These are phyloP conservation scores for Corynascus novoguineensis DNA, from an alignment of 495 filamentous ascomycete species.

Conservation along the genomic window DNA sequence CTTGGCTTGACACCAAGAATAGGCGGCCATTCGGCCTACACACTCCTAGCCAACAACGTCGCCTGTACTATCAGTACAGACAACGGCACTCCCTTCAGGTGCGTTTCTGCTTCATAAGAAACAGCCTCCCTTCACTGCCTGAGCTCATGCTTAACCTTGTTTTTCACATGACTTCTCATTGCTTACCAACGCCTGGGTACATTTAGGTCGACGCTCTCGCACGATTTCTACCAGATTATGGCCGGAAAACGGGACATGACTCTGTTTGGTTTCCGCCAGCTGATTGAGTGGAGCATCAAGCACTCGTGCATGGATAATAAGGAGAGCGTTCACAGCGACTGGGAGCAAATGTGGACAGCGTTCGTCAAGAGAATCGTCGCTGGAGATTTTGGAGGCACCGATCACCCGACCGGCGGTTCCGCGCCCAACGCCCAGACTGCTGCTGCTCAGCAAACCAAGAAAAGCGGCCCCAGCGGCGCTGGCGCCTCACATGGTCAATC, in stretches of 20 bases:
- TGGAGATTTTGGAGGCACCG: too few species aligned
- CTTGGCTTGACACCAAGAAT: conserved; percentile 45
- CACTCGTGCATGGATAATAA: conserved; percentile 44
- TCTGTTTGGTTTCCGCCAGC: conserved; percentile 48
- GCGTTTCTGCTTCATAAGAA: not conserved
- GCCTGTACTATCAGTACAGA: conserved; percentile 51
- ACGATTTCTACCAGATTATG: conserved; percentile 54
- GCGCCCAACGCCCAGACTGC: too few species aligned
- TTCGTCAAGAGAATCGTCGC: conserved; percentile 38
- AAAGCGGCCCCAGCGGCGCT: too few species aligned
- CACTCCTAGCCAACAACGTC: conserved; percentile 46
- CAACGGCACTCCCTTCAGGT: conserved; percentile 50
- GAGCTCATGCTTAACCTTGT: not conserved
- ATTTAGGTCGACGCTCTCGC: conserved; percentile 51
- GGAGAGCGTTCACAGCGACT: conserved; percentile 32
- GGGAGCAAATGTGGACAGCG: conserved; percentile 42
- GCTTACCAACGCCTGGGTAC: too few species aligned
- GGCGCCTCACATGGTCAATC: too few species aligned
- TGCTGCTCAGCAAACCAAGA: too few species aligned
- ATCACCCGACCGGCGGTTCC: too few species aligned
- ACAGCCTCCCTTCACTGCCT: conserved; percentile 1
- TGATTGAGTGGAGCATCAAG: conserved; percentile 51
- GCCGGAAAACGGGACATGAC: conserved; percentile 48
- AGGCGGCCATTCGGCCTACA: conserved; percentile 47
- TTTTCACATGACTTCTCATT: too few species aligned